Base-by-base conservation (phyloP, 1,284 basidiomycete genomes). In the Exsudoporus floridanus region DNA sequence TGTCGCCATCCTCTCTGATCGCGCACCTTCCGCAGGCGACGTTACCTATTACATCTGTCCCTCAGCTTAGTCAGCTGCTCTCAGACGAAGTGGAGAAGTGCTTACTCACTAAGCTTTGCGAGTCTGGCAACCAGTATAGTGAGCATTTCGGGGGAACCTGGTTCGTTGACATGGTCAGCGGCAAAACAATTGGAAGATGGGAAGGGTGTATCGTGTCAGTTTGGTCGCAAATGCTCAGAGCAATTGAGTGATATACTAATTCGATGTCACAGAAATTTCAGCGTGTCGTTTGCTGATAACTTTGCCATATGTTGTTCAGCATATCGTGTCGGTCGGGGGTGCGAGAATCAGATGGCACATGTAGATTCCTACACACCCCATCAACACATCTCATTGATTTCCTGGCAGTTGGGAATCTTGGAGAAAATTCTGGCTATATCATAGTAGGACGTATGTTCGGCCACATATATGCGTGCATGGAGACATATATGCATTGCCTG, bases 11-110 rank as follows among this genome's bases (percentile, higher is more conserved):
- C 2, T 78, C 80, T 4, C 66, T 92, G 16, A 81, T 77, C 19
- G 88, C 83, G 0, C 86, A 90, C 63, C 77, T 91, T 21, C 77
- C 88, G 2, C 88, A 90, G 71, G 86, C 88, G 14, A 90, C 84
- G 4, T 71, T 90, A 27, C 64, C 78, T 1, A 81, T 92, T 19
- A 79, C 83, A 2, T 88, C 88, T 3, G 79, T 91, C 18, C 80
- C 86, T 16, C 88, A 91, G 60, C 73, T 91, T 30, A 73, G 73
- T n/a, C 86, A 90, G 56, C 71, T 91, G 12, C 75, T 91, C n/a
- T 75, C 73, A 13, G 88, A 91, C 59, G 88, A 91, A 65, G 79
- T 88, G 21, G 83, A 88, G 61, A 75, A 77, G 34, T 84, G 81
- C 57, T 70, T 91, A 10, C 73, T 91, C 21, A 73, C 78, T 30